These are phyloP conservation scores for Bacidia gigantensis DNA, from an alignment of 495 filamentous ascomycete species.

Conservation along the genomic window DNA sequence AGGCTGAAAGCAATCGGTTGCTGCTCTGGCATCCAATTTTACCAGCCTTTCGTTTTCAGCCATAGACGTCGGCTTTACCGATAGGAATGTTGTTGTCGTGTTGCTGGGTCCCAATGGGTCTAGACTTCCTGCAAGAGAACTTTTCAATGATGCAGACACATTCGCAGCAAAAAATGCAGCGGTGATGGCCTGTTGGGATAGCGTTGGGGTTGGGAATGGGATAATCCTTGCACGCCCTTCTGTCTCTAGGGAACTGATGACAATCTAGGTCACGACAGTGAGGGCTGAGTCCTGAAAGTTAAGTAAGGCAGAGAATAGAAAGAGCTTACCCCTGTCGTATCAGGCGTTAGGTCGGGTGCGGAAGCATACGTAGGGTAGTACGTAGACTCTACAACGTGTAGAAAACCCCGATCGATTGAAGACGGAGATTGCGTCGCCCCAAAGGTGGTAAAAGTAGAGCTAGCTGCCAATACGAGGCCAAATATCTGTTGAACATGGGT, in stretches of 20 bases:
- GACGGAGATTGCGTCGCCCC: too few species aligned
- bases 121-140: not conserved
- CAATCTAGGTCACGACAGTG: conserved; percentile 19
- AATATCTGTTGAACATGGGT: not conserved
- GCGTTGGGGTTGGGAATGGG: conserved; percentile 25
- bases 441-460: not conserved
- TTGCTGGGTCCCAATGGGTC: not conserved
- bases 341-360: not conserved
- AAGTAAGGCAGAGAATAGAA: not conserved
- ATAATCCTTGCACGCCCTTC: conserved; percentile 28
- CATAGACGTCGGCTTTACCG: conserved; percentile 15
- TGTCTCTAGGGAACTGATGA: conserved; percentile 28
- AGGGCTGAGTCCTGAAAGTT: too few species aligned
- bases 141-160: not conserved
- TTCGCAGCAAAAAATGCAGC: not conserved
- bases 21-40: conserved; percentile 21
- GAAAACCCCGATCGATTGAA: too few species aligned
- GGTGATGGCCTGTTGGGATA: too few species aligned
- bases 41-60: too few species aligned
- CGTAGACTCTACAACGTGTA: not conserved
- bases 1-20: conserved; percentile 40
- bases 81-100: not conserved
- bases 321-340: not conserved
- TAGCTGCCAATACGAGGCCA: not conserved
- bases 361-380: not conserved